Evolutionary conservation across 1,284 basidiomycete species (phyloP).

Genomic region (Sporisorium sorghi): DNA sequence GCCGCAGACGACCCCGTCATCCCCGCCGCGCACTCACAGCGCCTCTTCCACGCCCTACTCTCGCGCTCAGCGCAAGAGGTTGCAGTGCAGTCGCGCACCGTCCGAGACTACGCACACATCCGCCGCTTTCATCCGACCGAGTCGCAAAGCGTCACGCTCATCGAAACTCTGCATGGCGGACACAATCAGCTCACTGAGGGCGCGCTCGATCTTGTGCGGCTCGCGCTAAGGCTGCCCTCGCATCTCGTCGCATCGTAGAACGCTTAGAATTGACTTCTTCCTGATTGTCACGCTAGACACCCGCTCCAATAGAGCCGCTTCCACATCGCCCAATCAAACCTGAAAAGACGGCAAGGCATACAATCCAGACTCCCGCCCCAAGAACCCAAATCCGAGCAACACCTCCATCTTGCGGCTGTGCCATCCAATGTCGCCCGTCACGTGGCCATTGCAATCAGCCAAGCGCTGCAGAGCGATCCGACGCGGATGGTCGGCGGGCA

Average conservation of each 20-base stretch:
- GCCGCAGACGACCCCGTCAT: slow-evolving; percentile 85
- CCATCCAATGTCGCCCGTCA: slow-evolving; percentile 91
- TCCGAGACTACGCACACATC: slow-evolving; percentile 28
- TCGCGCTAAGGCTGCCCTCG: slow-evolving; percentile 22
- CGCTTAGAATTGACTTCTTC: neutral
- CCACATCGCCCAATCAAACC: slow-evolving; percentile 24
- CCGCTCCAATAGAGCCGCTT: no score
- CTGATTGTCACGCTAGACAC: no score
- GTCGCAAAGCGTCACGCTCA: slow-evolving; percentile 26
- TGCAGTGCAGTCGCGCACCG: slow-evolving; percentile 4
- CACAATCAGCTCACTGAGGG: slow-evolving; percentile 54
- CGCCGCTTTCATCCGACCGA: slow-evolving; percentile 19
- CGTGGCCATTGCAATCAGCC: slow-evolving; percentile 86
- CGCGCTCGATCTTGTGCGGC: slow-evolving; percentile 47
- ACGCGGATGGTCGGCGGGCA: slow-evolving; percentile 77
- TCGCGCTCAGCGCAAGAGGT: neutral
- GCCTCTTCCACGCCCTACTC: slow-evolving; percentile 32
- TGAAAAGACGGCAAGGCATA: slow-evolving; percentile 74
- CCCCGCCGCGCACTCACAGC: slow-evolving; percentile 76
- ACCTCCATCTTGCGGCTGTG: slow-evolving; percentile 98
- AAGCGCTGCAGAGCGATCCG: slow-evolving; percentile 78
- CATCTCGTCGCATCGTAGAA: slow-evolving; percentile 3
- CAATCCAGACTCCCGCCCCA: slow-evolving; percentile 89
- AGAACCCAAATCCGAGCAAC: slow-evolving; percentile 86
- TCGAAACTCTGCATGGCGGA: slow-evolving; percentile 51